These are phyloP conservation scores for Apophysomyces trapeziformis DNA, from an alignment of 371 early-diverging fungal genomes.

Conservation along the genomic window DNA sequence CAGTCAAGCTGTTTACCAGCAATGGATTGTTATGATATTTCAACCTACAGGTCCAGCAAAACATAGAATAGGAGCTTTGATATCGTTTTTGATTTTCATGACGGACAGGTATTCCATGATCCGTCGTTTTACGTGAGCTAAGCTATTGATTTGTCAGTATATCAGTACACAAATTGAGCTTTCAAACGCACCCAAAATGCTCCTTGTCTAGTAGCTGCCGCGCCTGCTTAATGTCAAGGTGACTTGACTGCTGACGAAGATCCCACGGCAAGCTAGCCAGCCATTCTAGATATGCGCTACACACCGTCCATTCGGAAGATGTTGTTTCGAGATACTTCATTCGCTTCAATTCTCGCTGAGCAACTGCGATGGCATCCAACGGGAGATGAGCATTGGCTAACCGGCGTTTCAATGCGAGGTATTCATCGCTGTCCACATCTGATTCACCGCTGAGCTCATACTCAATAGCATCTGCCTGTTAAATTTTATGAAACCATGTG, in stretches of 20 bases:
- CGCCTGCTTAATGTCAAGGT: constrained; percentile 70
- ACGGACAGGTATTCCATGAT: constrained; percentile 87
- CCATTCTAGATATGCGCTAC: constrained; percentile 79
- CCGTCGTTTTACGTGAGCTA: constrained; percentile 82
- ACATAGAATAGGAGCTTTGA: constrained; percentile 87
- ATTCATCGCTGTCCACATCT: constrained; percentile 45
- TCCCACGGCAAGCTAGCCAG: constrained; percentile 83
- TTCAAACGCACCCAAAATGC: constrained; percentile 67
- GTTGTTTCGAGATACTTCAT: constrained; percentile 61
- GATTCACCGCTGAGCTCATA: constrained; percentile 72
- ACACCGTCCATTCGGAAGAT: constrained; percentile 81
- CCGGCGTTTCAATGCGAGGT: constrained; percentile 61
- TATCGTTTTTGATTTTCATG: constrained; percentile 73
- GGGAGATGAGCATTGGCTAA: constrained; percentile 70
- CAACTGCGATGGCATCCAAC: constrained; percentile 66
- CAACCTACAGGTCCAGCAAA: constrained; percentile 70
- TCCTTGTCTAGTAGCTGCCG: constrained; percentile 75
- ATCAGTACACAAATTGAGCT: not conserved
- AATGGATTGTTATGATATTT: too few species aligned
- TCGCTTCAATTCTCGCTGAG: constrained; percentile 74
- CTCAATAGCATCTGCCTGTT: constrained; percentile 79
- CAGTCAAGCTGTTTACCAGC: too few species aligned
- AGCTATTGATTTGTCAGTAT: constrained; percentile 16
- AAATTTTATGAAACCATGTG: constrained; percentile 8
- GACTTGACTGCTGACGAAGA: constrained; percentile 48